phyloP scores from a whole-genome alignment of 352 stramenopile species.

The Stramenopiles sp. region DNA sequence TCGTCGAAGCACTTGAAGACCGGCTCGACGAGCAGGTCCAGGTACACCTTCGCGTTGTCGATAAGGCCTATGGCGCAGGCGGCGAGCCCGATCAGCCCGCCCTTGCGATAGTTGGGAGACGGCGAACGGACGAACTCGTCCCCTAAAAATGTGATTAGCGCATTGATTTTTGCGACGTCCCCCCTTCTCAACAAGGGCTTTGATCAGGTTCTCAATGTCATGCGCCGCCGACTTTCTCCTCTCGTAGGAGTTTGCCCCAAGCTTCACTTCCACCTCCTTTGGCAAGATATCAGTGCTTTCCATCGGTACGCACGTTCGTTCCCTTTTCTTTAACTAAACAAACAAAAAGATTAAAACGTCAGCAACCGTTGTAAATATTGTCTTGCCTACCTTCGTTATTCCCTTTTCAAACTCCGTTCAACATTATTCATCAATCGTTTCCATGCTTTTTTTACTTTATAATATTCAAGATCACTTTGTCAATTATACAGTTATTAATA shows the following conservation, averaged over 20 bases:
- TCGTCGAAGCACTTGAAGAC: constrained; percentile 99
- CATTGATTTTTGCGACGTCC: constrained; percentile 64
- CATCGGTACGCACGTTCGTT: background rate
- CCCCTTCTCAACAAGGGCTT: constrained; percentile 76
- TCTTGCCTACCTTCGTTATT: background rate
- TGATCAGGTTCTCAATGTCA: constrained; percentile 95
- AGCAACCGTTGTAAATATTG: background rate
- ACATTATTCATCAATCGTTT: background rate
- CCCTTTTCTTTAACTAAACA: background rate
- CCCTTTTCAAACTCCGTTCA: background rate
- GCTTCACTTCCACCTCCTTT: constrained; percentile 27
- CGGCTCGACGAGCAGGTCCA: constrained; percentile 80
- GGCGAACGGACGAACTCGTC: constrained; percentile 94
- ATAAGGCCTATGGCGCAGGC: constrained; percentile 91
- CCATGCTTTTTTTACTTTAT: background rate
- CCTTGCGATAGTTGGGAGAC: constrained; percentile 96
- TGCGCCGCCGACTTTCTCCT: constrained; percentile 96
- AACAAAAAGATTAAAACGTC: background rate
- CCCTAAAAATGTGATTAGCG: constrained; percentile 83
- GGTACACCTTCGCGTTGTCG: constrained; percentile 60
- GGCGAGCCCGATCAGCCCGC: constrained; percentile 90
- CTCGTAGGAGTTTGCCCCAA: constrained; percentile 94
- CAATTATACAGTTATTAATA: background rate
- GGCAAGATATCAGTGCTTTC: background rate
- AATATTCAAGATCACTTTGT: background rate